These are phyloP conservation scores for Crepidotus variabilis DNA, from an alignment of 768 basidiomycete species.

Conservation along the genomic window DNA sequence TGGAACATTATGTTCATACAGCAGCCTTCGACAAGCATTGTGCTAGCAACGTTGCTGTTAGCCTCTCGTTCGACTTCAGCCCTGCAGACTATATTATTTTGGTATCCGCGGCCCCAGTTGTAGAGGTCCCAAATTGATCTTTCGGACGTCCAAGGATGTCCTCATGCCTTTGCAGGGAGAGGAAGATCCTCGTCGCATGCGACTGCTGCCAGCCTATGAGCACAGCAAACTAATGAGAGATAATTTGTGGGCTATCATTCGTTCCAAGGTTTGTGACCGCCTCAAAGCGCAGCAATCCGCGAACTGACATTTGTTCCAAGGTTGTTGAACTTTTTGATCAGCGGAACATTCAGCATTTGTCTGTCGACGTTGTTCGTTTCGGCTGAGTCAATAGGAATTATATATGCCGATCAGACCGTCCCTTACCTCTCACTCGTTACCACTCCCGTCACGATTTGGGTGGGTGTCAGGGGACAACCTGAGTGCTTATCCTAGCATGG, in stretches of 20 bases:
- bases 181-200: constrained; percentile 25
- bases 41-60: no score
- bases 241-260: constrained; percentile 27
- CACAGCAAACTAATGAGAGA: constrained; percentile 24
- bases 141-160: constrained; percentile 1
- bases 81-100: constrained; percentile 3
- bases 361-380: constrained; percentile 29
- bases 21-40: no score
- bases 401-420: constrained; percentile 12
- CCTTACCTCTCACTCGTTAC: constrained; percentile 14
- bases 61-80: no score
- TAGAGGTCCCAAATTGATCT: background rate
- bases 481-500: no score
- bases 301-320: constrained; percentile 30
- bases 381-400: constrained; percentile 14
- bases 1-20: no score
- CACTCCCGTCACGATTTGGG: constrained; percentile 33
- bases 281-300: constrained; percentile 22
- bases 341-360: constrained; percentile 18
- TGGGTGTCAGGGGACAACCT: no score
- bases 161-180: background rate
- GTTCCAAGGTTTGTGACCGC: constrained; percentile 29
- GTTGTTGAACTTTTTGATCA: constrained; percentile 21
- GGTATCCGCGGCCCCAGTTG: background rate
- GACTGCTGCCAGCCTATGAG: constrained; percentile 23